Evolutionary conservation across 208 protist genomes (phyloP).

Genomic region (Porcisia hertigi): DNA sequence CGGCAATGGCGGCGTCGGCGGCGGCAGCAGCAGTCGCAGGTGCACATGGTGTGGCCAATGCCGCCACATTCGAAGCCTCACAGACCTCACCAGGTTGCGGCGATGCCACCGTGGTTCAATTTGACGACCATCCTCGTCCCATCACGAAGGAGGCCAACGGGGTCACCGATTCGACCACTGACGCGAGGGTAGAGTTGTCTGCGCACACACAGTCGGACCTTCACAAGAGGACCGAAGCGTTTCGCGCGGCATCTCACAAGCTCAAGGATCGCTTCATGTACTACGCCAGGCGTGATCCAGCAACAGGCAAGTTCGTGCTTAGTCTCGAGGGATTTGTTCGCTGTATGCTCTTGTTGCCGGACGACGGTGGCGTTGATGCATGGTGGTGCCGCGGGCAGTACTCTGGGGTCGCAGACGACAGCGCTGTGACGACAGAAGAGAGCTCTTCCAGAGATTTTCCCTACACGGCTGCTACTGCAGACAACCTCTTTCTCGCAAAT

Average conservation of each 20-base stretch:
- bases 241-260: constrained; percentile 19
- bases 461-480: neutral
- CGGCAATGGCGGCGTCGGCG: neutral
- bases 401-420: neutral
- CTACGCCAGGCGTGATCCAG: constrained; percentile 35
- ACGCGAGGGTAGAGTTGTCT: neutral
- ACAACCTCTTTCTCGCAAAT: neutral
- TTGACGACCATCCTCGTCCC: neutral
- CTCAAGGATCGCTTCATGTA: constrained; percentile 37
- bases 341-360: constrained; percentile 50
- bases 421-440: neutral
- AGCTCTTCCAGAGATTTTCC: neutral
- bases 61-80: neutral
- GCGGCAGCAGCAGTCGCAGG: neutral
- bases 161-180: neutral
- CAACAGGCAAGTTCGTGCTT: constrained; percentile 38
- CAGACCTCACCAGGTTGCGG: neutral
- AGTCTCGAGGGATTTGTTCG: constrained; percentile 42
- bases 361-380: neutral
- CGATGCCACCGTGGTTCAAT: neutral
- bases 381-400: neutral
- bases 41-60: neutral
- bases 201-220: neutral
- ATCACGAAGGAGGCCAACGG: neutral
- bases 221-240: neutral